Conservation (phyloP, 1,139 yeast genomes). For the Torulaspora pretoriensis region DNA sequence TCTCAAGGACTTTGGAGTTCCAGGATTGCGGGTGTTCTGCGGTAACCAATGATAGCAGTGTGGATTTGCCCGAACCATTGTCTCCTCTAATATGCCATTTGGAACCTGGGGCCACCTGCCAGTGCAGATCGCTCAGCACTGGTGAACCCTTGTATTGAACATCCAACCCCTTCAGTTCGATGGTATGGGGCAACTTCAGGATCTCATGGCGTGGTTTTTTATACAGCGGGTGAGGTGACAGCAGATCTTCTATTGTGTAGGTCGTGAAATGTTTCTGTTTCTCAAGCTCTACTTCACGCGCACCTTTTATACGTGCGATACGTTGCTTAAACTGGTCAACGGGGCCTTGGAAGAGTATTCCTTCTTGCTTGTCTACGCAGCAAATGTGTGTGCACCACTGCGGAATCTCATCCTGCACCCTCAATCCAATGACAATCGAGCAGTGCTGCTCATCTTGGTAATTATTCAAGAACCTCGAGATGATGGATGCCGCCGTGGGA, state of each 20-base stretch:
- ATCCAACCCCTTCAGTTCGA: conserved; percentile 61
- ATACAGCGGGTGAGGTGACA: conserved; percentile 27
- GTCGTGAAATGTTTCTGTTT: conserved; percentile 19
- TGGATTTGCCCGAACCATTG: conserved; percentile 92
- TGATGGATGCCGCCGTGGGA: conserved; percentile 60
- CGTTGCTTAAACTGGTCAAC: conserved; percentile 36
- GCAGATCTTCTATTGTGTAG: conserved; percentile 20
- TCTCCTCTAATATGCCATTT: conserved; percentile 87
- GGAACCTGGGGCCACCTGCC: conserved; percentile 68
- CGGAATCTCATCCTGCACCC: conserved; percentile 73
- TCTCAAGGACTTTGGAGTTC: conserved; percentile 62
- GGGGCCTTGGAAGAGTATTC: conserved; percentile 50
- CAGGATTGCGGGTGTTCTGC: conserved; percentile 98
- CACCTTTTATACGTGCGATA: conserved; percentile 34
- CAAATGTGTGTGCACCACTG: conserved; percentile 74
- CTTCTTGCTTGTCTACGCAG: conserved; percentile 49
- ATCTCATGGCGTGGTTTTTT: conserved; percentile 20
- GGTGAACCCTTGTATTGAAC: conserved; percentile 63
- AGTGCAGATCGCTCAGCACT: conserved; percentile 55
- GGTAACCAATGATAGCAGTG: conserved; percentile 73
- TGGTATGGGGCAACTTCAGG: conserved; percentile 37
- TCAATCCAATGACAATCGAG: conserved; percentile 60
- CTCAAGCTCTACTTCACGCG: conserved; percentile 22
- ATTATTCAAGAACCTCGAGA: conserved; percentile 48
- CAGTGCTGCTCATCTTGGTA: conserved; percentile 18